Percentiles rank a stretch among this genome's conserved stretches.
Conservation (phyloP, 2,329 filamentous ascomycete genomes). For the Pseudocercospora cruenta region DNA sequence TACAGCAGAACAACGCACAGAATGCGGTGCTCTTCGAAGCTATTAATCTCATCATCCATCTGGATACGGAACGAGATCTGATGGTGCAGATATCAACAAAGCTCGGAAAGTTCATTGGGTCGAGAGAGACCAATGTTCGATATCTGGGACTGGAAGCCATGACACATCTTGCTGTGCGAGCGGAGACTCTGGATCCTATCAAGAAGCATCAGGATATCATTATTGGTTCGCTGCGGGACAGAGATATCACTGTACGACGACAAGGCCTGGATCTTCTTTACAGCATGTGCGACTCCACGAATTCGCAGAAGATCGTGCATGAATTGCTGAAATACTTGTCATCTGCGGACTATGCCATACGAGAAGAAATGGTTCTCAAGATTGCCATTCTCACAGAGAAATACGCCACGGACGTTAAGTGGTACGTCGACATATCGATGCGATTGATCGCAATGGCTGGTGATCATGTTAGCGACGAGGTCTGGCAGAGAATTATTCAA, state of each 20-base stretch:
- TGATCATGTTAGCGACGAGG: constrained; percentile 97
- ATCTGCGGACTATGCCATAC: constrained; percentile 94
- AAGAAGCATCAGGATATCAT: constrained; percentile 98
- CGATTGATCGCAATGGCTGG: constrained; percentile 94
- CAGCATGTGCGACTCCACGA: constrained; percentile 98
- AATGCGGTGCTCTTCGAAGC: constrained; percentile 98
- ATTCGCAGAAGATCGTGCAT: constrained; percentile 88
- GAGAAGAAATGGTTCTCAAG: constrained; percentile 99
- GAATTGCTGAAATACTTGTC: constrained; percentile 94
- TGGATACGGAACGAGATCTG: constrained; percentile 89
- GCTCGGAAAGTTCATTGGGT: constrained; percentile 93
- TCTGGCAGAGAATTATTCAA: constrained; percentile 98
- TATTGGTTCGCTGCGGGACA: constrained; percentile 87
- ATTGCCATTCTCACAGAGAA: constrained; percentile 98
- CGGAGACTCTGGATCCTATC: constrained; percentile 93
- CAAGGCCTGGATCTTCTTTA: constrained; percentile 96
- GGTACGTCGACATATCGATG: constrained; percentile 98
- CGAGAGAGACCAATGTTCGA: constrained; percentile 93
- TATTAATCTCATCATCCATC: constrained; percentile 96
- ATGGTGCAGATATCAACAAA: constrained; percentile 95
- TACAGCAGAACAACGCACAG: constrained; percentile 98
- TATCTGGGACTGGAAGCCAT: constrained; percentile 96
- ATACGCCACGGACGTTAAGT: constrained; percentile 96
- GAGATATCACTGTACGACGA: constrained; percentile 94
- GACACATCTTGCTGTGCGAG: constrained; percentile 92